Conservation (phyloP, 2,329 filamentous ascomycete genomes). For the Colletotrichum tabaci region DNA sequence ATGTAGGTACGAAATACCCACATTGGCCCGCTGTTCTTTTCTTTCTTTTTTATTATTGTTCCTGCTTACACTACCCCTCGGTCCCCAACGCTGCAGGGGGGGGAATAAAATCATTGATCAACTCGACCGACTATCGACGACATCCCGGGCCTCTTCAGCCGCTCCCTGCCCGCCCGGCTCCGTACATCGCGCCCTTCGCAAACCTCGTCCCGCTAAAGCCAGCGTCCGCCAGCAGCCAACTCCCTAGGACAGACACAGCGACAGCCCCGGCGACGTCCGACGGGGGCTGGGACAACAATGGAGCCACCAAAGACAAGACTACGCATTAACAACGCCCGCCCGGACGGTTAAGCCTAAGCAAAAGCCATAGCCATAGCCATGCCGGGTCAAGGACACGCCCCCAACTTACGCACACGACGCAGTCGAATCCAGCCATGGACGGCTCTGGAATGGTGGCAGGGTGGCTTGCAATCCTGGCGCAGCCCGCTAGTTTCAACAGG, state of each 20-base stretch:
- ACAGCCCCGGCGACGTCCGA: not conserved
- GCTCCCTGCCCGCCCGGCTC: not conserved
- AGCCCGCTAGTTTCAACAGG: constrained; percentile 39
- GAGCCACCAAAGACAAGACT: not conserved
- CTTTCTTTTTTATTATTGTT: not conserved
- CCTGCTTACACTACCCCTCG: not conserved
- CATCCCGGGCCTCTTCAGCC: not conserved
- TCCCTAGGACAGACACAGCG: not conserved
- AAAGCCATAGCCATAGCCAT: not conserved
- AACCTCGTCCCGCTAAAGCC: not conserved
- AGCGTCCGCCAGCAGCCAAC: not conserved
- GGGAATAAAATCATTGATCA: not conserved
- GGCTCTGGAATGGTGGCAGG: constrained; percentile 24
- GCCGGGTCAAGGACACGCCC: constrained; percentile 7
- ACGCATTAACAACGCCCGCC: constrained; percentile 32
- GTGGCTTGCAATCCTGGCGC: constrained; percentile 30
- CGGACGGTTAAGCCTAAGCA: constrained; percentile 35
- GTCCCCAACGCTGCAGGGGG: not conserved
- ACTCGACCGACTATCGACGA: not conserved
- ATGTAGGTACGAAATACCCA: not conserved
- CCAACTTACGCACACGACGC: not conserved
- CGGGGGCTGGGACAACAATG: not conserved
- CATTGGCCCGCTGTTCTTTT: not conserved
- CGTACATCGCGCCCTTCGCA: not conserved
- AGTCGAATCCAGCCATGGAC: not conserved